Conservation (phyloP, 75 land plant species). For the Pinus albicaulis region DNA sequence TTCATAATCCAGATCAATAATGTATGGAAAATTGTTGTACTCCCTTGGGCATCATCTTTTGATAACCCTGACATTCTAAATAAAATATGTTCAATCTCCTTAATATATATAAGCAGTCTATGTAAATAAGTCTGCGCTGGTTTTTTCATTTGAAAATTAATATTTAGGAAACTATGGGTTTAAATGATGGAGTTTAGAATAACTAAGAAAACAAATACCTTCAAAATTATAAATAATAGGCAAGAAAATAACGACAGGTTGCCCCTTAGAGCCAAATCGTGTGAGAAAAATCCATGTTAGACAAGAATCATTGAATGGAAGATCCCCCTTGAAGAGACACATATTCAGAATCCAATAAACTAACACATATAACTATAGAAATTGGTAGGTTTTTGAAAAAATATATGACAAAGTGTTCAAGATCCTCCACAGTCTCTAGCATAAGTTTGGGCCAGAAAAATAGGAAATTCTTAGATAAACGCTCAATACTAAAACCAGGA, state of each 20-base stretch:
- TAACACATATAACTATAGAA: conserved; percentile 57
- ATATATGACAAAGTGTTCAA: conserved; percentile 26
- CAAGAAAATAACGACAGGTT: conserved; percentile 57
- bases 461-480: background rate
- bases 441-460: conserved; percentile 22
- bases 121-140: background rate
- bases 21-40: background rate
- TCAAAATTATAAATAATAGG: conserved; percentile 42
- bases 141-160: background rate
- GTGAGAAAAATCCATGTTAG: conserved; percentile 72
- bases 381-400: conserved; percentile 51
- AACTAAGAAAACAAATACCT: conserved; percentile 27
- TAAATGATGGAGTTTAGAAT: too few species aligned
- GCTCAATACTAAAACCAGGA: background rate
- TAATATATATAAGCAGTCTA: background rate
- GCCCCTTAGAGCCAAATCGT: conserved; percentile 36
- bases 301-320: conserved; percentile 15
- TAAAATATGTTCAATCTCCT: background rate
- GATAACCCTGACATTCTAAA: conserved; percentile 15
- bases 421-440: conserved; percentile 26
- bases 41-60: background rate
- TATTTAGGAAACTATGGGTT: background rate
- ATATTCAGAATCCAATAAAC: conserved; percentile 63
- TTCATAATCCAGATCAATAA: background rate
- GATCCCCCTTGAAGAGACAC: conserved; percentile 28